These are phyloP conservation scores for Colletotrichum nymphaeae DNA, from an alignment of 2,329 filamentous ascomycete species.

Conservation along the genomic window DNA sequence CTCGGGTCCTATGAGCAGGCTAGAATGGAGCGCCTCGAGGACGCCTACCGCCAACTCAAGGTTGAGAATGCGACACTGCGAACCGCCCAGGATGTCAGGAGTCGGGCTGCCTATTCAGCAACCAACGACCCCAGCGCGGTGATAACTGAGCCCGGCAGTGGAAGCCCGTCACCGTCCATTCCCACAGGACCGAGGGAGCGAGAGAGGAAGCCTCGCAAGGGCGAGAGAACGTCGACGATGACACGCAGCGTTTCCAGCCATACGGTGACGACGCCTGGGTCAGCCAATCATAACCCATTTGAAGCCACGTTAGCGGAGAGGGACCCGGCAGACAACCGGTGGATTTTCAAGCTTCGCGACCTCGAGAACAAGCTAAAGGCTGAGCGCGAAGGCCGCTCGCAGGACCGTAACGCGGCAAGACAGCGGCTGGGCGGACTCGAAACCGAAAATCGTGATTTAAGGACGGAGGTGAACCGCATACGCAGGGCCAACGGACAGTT, in stretches of 20 bases:
- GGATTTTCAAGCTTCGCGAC: conserved; percentile 87
- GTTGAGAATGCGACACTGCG: conserved; percentile 77
- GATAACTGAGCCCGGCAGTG: conserved; percentile 47
- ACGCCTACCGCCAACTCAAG: conserved; percentile 72
- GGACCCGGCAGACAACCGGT: conserved; percentile 72
- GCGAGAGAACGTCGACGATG: conserved; percentile 41
- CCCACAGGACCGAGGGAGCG: conserved; percentile 64
- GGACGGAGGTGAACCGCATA: conserved; percentile 66
- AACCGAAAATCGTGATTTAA: conserved; percentile 77
- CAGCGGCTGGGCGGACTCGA: conserved; percentile 83
- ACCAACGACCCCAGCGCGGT: conserved; percentile 50
- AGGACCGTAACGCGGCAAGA: conserved; percentile 86
- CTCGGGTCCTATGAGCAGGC: conserved; percentile 56
- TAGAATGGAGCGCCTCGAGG: conserved; percentile 66
- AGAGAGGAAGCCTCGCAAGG: conserved; percentile 38
- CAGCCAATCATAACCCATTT: conserved; percentile 29
- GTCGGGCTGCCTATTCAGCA: conserved; percentile 56
- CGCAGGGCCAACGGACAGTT: conserved; percentile 29
- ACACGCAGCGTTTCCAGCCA: conserved; percentile 43
- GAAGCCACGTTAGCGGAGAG: conserved; percentile 46
- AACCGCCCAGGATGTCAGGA: conserved; percentile 69
- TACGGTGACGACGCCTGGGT: conserved; percentile 25
- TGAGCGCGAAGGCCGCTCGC: conserved; percentile 85
- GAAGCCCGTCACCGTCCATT: conserved; percentile 65
- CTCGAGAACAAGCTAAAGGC: conserved; percentile 89